A percentile compares a stretch with the other conserved stretches of the same genome.
Conservation (phyloP, 1,284 basidiomycete genomes). For the Acaromyces ingoldii region DNA sequence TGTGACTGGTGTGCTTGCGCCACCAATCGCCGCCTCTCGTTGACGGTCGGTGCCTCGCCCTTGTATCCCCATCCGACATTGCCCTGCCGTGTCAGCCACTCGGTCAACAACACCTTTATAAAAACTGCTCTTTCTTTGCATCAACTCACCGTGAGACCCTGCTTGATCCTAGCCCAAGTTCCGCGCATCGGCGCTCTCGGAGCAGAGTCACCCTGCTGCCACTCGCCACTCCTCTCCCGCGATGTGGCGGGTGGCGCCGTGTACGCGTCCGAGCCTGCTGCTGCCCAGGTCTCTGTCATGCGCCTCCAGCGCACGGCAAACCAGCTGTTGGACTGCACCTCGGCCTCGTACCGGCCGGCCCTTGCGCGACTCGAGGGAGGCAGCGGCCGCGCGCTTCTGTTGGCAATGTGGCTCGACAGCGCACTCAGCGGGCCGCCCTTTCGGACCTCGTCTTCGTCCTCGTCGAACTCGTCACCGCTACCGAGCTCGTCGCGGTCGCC, state of each 20-base stretch:
- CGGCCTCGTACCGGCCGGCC: constrained; percentile 16
- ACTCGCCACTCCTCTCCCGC: no score
- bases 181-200: background rate
- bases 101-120: background rate
- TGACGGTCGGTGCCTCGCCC: constrained; percentile 67
- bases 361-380: constrained; percentile 14
- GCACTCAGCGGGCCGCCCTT: no score
- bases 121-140: background rate
- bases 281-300: no score
- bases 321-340: constrained; percentile 22
- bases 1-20: no score
- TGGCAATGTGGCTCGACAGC: no score
- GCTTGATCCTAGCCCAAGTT: constrained; percentile 8
- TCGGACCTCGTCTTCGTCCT: constrained; percentile 14
- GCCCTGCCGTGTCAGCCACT: background rate
- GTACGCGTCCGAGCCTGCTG: no score
- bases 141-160: constrained; percentile 9
- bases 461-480: no score
- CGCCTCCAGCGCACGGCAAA: constrained; percentile 10
- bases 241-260: no score
- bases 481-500: constrained; percentile 12
- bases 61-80: constrained; percentile 67
- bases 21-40: constrained; percentile 74
- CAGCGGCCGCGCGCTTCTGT: constrained; percentile 11
- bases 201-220: background rate